phyloP scores from a whole-genome alignment of 176 grass and related monocot genomes.

The Eleusine coracana region DNA sequence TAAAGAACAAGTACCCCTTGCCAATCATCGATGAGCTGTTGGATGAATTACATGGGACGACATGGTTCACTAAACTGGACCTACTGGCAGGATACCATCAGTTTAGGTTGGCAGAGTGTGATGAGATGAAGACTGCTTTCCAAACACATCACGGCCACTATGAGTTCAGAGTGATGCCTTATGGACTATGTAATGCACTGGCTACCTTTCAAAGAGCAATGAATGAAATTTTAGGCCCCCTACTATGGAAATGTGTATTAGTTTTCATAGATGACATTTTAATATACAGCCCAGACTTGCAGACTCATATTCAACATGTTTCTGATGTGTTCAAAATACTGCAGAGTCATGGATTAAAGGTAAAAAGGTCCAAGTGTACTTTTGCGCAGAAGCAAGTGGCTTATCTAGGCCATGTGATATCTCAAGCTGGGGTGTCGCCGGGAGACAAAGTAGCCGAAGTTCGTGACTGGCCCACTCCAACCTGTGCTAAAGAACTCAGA shows the following conservation, averaged over 20 bases:
- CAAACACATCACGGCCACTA: neutral
- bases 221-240: neutral
- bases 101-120: accelerated
- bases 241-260: accelerated
- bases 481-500: too few species aligned
- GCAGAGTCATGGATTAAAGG: accelerated
- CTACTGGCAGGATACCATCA: neutral
- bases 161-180: neutral
- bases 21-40: too few species aligned
- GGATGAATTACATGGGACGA: neutral
- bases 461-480: too few species aligned
- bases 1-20: too few species aligned
- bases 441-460: too few species aligned
- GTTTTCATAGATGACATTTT: neutral
- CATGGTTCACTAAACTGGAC: neutral
- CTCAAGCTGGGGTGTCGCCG: accelerated
- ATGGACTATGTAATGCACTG: neutral
- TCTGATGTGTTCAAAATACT: neutral
- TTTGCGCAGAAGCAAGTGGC: neutral
- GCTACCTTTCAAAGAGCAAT: neutral
- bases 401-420: neutral
- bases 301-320: accelerated
- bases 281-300: accelerated
- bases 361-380: neutral
- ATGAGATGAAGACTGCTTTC: neutral